Evolutionary conservation across 257 asterid species (phyloP).

Genomic region (Ballota nigra): DNA sequence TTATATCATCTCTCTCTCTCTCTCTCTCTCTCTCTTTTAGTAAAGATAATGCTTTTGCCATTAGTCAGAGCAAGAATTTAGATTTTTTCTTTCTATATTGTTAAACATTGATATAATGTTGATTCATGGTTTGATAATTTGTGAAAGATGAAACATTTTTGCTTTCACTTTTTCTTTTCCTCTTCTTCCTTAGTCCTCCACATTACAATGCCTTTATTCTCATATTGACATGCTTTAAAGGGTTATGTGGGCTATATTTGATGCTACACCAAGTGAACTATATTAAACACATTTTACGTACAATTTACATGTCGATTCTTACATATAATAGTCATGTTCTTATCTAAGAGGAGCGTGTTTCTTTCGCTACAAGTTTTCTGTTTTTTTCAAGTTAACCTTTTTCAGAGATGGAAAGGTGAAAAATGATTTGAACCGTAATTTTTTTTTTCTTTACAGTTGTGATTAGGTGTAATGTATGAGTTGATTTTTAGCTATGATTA

Average conservation of each 20-base stretch:
- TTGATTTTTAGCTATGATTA: background rate
- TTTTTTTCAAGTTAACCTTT: background rate
- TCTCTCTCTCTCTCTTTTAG: no score
- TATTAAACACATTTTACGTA: no score
- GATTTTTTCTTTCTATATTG: background rate
- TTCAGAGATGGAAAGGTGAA: background rate
- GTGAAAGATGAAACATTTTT: background rate
- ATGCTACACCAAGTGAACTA: no score
- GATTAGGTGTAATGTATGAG: background rate
- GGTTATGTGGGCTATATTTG: no score
- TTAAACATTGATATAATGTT: background rate
- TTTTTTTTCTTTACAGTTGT: background rate
- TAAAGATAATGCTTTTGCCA: background rate
- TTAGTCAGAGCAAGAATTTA: background rate
- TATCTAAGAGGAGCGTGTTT: no score
- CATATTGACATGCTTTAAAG: no score
- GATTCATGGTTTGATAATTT: background rate
- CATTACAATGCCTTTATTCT: background rate
- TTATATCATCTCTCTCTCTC: background rate
- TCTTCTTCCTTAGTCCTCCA: background rate
- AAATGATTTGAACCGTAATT: background rate
- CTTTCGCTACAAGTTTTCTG: background rate
- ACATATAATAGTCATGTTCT: no score
- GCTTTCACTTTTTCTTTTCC: slow-evolving; percentile 19
- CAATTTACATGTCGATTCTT: no score